These are phyloP conservation scores for Sapria himalayana DNA, from an alignment of 345 rosid species.

Conservation along the genomic window DNA sequence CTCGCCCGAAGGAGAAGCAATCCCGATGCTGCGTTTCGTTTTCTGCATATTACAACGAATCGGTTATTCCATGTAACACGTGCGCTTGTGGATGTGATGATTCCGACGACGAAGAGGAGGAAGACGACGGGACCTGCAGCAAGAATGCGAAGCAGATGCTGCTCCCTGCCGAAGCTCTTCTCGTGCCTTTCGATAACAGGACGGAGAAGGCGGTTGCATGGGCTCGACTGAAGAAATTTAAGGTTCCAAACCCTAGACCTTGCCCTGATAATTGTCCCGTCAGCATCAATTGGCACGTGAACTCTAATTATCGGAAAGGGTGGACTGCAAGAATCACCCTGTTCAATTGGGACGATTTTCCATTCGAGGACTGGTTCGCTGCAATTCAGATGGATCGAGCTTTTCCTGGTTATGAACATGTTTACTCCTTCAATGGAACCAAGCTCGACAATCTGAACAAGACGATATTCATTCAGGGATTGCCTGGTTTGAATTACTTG, in stretches of 20 bases:
- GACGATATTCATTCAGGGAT: slow-evolving; percentile 54
- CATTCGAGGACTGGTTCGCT: slow-evolving; percentile 56
- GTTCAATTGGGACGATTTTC: slow-evolving; percentile 48
- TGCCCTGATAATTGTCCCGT: slow-evolving; percentile 95
- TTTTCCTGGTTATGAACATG: slow-evolving; percentile 36
- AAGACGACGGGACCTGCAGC: slow-evolving; percentile 17
- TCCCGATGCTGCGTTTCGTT: slow-evolving; percentile 79
- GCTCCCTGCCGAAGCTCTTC: slow-evolving; percentile 58
- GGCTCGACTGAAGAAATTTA: slow-evolving; percentile 33
- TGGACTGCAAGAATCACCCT: slow-evolving; percentile 75
- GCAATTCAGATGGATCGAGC: slow-evolving; percentile 50
- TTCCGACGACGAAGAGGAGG: slow-evolving; percentile 12
- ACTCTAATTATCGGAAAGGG: slow-evolving; percentile 40
- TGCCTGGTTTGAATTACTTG: slow-evolving; percentile 46
- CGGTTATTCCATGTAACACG: slow-evolving; percentile 65
- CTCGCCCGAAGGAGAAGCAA: slow-evolving; percentile 33
- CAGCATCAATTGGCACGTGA: slow-evolving; percentile 78
- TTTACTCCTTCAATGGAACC: slow-evolving; percentile 73
- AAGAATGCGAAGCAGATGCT: slow-evolving; percentile 29
- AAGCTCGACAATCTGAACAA: slow-evolving; percentile 19
- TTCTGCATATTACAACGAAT: slow-evolving; percentile 68
- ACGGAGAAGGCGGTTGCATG: slow-evolving; percentile 54
- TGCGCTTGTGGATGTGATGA: slow-evolving; percentile 79
- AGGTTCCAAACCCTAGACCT: slow-evolving; percentile 39
- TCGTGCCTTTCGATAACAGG: slow-evolving; percentile 56